Base-by-base conservation (phyloP, 805 yeast genomes). In the Isabelozyma pseudorhagii region DNA sequence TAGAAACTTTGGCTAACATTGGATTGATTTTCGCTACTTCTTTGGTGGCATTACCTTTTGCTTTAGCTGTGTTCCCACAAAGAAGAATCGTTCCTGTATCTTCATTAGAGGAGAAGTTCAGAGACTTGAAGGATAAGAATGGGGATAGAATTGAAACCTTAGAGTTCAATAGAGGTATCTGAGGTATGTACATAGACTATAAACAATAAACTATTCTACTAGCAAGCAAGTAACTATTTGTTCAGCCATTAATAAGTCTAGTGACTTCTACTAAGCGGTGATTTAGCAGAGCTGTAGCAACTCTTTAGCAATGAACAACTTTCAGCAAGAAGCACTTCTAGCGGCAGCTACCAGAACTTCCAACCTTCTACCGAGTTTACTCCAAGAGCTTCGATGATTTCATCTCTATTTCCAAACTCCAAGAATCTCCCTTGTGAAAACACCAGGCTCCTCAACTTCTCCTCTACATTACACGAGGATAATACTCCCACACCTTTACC, bases 51-150 rank as follows among this genome's bases (percentile, higher is more conserved):
- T 77, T 94, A 55, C 99, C 99, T 25, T 89, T 94, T 72, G 98
- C 98, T 0, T 75, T 94, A 63, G 99, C 92, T 1, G 87, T 91
- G 1, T 94, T 94, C 82, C 99, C 99, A 10, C 97, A 92, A 68
- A 82, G 87, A 65, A 84, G 90, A 60, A 72, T 68, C 17, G 77
- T 93, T 48, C 65, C 75, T 21, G 86, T 84, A 7, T 53, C 67
- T 15, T 72, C 76, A 41, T 72, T 94, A 49, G 99, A 94, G 68
- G 67, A 75, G 1, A 71, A 82, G 50, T 82, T 93, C 66, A 77
- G 73, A 14, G 77, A 74, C 38, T 74, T 86, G 61, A 84, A 79
- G 62, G 86, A 85, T 59, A 72, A 72, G 45, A 64, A 82, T 11
- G 96, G 96, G 8, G 67, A 76, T 5, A 69, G 67, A 28, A 75